Base-by-base conservation (phyloP, 129 eudicot species). In the Helianthus annuus region DNA sequence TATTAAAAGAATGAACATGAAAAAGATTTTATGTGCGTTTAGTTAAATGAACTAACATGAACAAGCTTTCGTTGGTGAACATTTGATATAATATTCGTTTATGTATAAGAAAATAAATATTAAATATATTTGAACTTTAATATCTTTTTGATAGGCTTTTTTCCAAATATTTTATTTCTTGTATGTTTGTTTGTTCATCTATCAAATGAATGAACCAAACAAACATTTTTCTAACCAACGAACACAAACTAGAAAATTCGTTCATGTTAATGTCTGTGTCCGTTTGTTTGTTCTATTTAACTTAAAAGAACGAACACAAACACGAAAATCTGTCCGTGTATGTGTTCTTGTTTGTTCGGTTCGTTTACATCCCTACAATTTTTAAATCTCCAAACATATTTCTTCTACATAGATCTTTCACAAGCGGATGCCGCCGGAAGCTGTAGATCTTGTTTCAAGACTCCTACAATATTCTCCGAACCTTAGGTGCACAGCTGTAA, bases 391-490 rank as follows among this genome's bases (percentile, higher is more conserved):
- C 27, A 39, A 38, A 38, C 19, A 2, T 60, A 6, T 60, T 13
- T 60, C 19, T 63, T 63, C 1, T 62, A 22, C 22, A 24, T 76
- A 87, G 93, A 87, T 87, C 63, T 87, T 87, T 66, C 89, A 87
- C 82, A 87, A 87, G 71, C 80, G 93, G 38, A 87, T 83, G 69
- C 93, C 87, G 42, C 85, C 89, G 2, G 89, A 87, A 72, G 93
- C 89, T 61, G 93, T 87, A 60, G 89, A 87, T 82, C 87, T 87
- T 58, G 89, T 87, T 62, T 84, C 89, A 15, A 82, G 93, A 70
- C 85, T 87, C 54, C 83, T 87, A 17, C 93, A 87, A 46, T 87
- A 87, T 78, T 87, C 89, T 10, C 93, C 93, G 17, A 76, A 79
- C 66, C 59, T 84, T 77, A 74, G 93, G 55, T 87, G 86, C 80